A percentile compares a stretch with the other conserved stretches of the same genome.
Conservation (phyloP, 177 flowering plant species). For the Vitis hybrid region DNA sequence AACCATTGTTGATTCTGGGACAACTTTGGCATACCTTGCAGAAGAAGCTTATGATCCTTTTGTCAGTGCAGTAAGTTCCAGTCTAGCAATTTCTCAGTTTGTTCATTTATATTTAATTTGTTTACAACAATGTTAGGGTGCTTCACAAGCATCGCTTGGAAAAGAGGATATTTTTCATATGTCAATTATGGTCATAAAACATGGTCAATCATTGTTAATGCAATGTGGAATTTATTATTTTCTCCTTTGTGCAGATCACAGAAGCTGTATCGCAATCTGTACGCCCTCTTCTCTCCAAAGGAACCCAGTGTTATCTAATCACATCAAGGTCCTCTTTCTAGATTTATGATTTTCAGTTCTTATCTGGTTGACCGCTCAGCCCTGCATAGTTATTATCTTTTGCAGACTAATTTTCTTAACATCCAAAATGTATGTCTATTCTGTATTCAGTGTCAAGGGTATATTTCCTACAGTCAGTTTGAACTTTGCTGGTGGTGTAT, state of each 20-base stretch:
- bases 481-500: conserved; percentile 79
- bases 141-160: no score
- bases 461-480: conserved; percentile 75
- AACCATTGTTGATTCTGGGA: conserved; percentile 94
- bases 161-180: no score
- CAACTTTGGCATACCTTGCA: conserved; percentile 92
- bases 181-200: background rate
- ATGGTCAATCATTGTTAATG: background rate
- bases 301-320: conserved; percentile 65
- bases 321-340: conserved; percentile 53
- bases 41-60: conserved; percentile 82
- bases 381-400: background rate
- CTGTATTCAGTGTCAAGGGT: conserved; percentile 46
- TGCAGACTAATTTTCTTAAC: background rate
- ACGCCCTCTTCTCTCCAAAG: conserved; percentile 47
- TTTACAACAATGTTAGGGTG: no score
- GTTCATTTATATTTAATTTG: background rate
- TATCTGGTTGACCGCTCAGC: background rate
- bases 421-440: conserved; percentile 6
- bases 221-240: background rate
- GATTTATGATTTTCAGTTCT: background rate
- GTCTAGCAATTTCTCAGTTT: background rate
- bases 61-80: conserved; percentile 65
- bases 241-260: conserved; percentile 49
- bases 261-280: conserved; percentile 49